phyloP scores from a whole-genome alignment of 2,329 filamentous ascomycete genomes.

The Ampelomyces quisqualis region DNA sequence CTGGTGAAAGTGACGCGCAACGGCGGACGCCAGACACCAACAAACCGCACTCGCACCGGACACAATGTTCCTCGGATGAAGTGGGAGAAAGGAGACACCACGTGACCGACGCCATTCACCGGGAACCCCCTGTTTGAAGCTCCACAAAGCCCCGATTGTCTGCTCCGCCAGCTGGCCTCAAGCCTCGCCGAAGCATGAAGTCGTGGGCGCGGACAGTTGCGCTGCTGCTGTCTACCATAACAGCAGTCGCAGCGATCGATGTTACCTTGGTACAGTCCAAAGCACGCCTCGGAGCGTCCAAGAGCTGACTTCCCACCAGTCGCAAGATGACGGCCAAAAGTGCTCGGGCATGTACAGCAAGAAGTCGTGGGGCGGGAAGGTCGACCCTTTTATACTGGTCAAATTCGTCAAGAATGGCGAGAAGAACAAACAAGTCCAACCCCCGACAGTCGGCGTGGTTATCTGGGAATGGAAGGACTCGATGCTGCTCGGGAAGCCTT shows the following conservation, averaged over 20 bases:
- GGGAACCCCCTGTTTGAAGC: slow-evolving; percentile 1
- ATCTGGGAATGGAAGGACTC: slow-evolving; percentile 95
- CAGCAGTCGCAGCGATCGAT: slow-evolving; percentile 41
- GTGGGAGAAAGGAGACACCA: background rate
- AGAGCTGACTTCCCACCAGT: slow-evolving; percentile 51
- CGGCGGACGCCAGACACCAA: slow-evolving; percentile 3
- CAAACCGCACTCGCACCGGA: background rate
- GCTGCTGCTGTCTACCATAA: slow-evolving; percentile 37
- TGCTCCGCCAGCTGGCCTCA: slow-evolving; percentile 35
- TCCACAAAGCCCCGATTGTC: slow-evolving; percentile 6
- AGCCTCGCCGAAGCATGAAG: slow-evolving; percentile 37
- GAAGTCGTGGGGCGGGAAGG: slow-evolving; percentile 80
- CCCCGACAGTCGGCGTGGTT: slow-evolving; percentile 78
- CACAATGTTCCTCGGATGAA: background rate
- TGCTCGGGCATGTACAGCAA: slow-evolving; percentile 94
- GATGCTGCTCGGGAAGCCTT: slow-evolving; percentile 69
- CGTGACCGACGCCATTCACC: background rate
- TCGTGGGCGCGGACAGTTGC: slow-evolving; percentile 34
- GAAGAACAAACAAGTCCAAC: slow-evolving; percentile 58
- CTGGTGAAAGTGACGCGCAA: slow-evolving; percentile 23
- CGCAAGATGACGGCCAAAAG: slow-evolving; percentile 77
- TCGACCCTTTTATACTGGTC: slow-evolving; percentile 85
- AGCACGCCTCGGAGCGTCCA: background rate
- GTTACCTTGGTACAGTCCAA: slow-evolving; percentile 34
- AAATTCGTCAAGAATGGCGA: slow-evolving; percentile 66